Evolutionary conservation across 768 basidiomycete species (phyloP).

Genomic region (Mycena sanguinolenta): DNA sequence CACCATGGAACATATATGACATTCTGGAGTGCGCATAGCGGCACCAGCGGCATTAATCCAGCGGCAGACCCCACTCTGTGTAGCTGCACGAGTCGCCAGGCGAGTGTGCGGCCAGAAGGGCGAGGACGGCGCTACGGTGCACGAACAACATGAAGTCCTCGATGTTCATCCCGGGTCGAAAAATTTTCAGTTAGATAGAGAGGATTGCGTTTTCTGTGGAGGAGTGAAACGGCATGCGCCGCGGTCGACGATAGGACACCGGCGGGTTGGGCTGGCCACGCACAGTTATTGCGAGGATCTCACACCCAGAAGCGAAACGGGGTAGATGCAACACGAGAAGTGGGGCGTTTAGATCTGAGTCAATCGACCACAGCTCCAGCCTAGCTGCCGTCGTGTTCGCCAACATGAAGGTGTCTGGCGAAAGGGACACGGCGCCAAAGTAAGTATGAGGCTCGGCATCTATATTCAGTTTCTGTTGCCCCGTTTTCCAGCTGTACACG

Average conservation of each 20-base stretch:
- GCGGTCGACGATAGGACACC: constrained; percentile 22
- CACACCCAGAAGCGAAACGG: constrained; percentile 39
- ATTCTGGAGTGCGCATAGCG: background rate
- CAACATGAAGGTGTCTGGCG: constrained; percentile 42
- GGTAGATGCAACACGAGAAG: constrained; percentile 51
- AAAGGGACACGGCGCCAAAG: constrained; percentile 42
- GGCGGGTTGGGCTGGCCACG: constrained; percentile 59
- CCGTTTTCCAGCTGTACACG: constrained; percentile 60
- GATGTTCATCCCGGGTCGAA: background rate
- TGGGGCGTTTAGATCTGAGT: constrained; percentile 48
- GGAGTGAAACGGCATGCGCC: constrained; percentile 41
- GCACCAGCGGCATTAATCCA: constrained; percentile 32
- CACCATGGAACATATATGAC: constrained; percentile 11
- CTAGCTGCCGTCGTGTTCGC: constrained; percentile 39
- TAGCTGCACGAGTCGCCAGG: constrained; percentile 32
- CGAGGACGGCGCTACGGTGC: constrained; percentile 49
- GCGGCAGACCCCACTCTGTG: constrained; percentile 40
- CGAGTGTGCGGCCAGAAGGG: constrained; percentile 29
- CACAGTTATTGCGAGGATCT: constrained; percentile 47
- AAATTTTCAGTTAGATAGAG: constrained; percentile 49
- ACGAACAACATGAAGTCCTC: constrained; percentile 50
- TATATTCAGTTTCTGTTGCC: constrained; percentile 43
- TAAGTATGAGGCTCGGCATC: constrained; percentile 36
- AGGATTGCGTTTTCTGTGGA: constrained; percentile 47
- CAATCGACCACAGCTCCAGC: constrained; percentile 46